Conservation (phyloP, 306 rosid species). For the Medicago lupulina region DNA sequence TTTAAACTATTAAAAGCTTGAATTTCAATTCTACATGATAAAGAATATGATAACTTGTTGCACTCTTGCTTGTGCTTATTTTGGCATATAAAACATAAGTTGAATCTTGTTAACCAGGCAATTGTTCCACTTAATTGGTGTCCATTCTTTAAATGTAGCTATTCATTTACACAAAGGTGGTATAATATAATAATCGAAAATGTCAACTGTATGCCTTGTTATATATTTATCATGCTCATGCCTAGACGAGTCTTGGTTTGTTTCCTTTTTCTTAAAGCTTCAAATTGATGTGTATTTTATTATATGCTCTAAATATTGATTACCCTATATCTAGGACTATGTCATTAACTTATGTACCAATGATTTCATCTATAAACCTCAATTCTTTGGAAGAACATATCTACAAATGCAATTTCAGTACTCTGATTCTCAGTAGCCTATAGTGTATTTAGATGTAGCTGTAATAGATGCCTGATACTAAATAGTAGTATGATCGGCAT, state of each 20-base stretch:
- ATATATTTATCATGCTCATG: background rate
- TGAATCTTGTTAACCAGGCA: conserved; percentile 27
- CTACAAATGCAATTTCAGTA: conserved; percentile 22
- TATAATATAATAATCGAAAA: background rate
- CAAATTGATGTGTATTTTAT: no score
- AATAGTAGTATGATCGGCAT: background rate
- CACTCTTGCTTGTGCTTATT: background rate
- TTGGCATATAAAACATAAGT: conserved; percentile 28
- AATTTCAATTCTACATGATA: conserved; percentile 15
- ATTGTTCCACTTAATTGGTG: background rate
- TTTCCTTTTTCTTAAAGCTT: no score
- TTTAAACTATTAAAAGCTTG: background rate
- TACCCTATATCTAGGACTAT: no score
- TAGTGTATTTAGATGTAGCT: background rate
- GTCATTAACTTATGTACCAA: background rate
- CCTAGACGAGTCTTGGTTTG: no score
- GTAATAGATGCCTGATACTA: conserved; percentile 11
- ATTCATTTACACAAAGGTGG: conserved; percentile 25
- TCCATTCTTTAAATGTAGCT: background rate
- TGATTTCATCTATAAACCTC: conserved; percentile 16
- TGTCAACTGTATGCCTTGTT: conserved; percentile 8
- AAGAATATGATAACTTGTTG: conserved; percentile 14
- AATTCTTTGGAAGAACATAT: conserved; percentile 8
- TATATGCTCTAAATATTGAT: no score
- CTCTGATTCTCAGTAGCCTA: background rate